Conservation (phyloP, 805 yeast genomes). For the Grigorovia humatica region DNA sequence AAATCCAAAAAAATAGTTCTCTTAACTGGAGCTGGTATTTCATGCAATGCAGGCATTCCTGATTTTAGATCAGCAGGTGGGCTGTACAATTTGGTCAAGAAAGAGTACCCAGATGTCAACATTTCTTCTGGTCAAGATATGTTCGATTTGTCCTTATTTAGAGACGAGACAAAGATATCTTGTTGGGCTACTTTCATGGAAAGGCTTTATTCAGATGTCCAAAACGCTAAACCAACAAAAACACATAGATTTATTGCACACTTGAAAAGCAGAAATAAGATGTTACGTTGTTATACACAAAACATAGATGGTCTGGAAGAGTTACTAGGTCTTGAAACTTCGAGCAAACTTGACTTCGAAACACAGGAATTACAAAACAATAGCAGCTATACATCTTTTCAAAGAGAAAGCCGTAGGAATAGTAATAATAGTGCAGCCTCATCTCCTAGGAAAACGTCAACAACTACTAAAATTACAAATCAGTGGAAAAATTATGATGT, state of each 20-base stretch:
- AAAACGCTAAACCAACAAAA: constrained; percentile 65
- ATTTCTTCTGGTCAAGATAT: constrained; percentile 80
- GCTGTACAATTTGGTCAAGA: constrained; percentile 62
- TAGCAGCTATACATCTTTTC: neutral
- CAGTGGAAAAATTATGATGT: constrained; percentile 62
- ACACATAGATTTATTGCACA: constrained; percentile 66
- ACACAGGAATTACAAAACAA: neutral
- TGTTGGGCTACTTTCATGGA: constrained; percentile 90
- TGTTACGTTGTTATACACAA: constrained; percentile 85
- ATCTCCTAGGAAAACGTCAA: neutral
- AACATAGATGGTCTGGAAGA: constrained; percentile 86
- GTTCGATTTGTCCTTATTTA: constrained; percentile 76
- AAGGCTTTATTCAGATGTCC: constrained; percentile 52
- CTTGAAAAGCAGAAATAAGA: constrained; percentile 50
- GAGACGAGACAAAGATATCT: constrained; percentile 52
- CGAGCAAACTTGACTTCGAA: constrained; percentile 28
- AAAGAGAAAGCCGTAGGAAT: neutral
- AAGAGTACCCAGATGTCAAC: constrained; percentile 41
- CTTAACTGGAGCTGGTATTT: constrained; percentile 92
- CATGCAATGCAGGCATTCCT: constrained; percentile 95
- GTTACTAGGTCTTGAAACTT: constrained; percentile 50
- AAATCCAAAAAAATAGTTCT: constrained; percentile 43
- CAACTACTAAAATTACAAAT: constrained; percentile 15
- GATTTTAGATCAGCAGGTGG: constrained; percentile 85
- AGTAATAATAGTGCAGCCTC: neutral